Conservation (phyloP, 2,329 filamentous ascomycete species). For the Immersiporthe knoxdaviesiana region DNA sequence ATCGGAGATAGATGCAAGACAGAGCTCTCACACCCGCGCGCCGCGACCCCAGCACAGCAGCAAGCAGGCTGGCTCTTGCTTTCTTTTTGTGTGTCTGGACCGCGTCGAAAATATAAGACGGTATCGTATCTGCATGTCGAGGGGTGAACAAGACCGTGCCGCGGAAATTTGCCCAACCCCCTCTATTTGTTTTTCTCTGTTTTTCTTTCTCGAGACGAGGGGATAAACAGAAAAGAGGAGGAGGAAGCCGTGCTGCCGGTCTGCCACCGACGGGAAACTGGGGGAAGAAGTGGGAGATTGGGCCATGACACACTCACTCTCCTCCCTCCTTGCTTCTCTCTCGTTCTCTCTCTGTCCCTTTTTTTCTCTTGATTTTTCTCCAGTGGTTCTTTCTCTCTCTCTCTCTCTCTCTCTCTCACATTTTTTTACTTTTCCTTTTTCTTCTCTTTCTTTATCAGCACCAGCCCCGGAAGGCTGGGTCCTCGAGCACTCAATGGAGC, state of each 20-base stretch:
- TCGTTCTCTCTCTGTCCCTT: too few species aligned
- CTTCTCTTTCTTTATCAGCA: background rate
- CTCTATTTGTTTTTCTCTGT: too few species aligned
- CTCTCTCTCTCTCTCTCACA: constrained; percentile 8
- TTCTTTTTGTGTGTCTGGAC: too few species aligned
- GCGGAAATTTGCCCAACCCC: constrained; percentile 10
- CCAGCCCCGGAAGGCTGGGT: constrained; percentile 5
- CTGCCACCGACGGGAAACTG: background rate
- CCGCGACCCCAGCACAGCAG: constrained; percentile 4
- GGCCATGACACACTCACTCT: constrained; percentile 4
- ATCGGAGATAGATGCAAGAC: constrained; percentile 26
- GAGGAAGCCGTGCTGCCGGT: background rate
- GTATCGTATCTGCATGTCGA: background rate
- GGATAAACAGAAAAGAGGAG: background rate
- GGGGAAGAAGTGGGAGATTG: constrained; percentile 9
- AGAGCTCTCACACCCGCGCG: constrained; percentile 14
- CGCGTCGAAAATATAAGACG: constrained; percentile 8
- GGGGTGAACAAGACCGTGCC: constrained; percentile 4
- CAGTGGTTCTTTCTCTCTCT: background rate
- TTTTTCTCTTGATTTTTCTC: constrained; percentile 5
- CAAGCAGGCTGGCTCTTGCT: too few species aligned
- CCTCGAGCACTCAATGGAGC: constrained; percentile 26
- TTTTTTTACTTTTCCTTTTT: too few species aligned
- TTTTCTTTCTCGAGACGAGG: background rate
- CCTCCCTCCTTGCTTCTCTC: background rate